Conservation (phyloP, 352 stramenopile species). For the Globisporangium sylvaticum region DNA sequence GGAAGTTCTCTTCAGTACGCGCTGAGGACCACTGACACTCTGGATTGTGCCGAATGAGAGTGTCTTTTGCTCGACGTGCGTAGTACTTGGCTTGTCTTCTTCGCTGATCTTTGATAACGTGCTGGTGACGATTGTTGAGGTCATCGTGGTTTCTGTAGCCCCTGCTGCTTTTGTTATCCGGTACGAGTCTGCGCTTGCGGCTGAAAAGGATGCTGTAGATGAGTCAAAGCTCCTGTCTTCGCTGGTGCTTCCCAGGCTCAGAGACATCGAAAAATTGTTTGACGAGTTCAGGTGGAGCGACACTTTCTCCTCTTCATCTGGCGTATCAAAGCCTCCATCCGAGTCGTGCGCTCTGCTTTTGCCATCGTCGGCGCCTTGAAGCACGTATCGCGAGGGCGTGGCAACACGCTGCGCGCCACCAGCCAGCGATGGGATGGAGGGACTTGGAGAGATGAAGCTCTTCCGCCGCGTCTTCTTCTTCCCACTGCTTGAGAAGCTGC, state of each 20-base stretch:
- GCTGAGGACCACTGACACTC: constrained; percentile 16
- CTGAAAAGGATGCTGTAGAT: background rate
- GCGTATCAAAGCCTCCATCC: constrained; percentile 16
- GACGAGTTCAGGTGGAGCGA: constrained; percentile 14
- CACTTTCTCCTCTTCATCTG: constrained; percentile 6
- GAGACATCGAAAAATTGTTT: constrained; percentile 2
- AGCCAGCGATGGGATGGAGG: constrained; percentile 36
- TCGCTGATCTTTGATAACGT: constrained; percentile 5
- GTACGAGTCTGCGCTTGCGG: background rate
- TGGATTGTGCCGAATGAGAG: constrained; percentile 29
- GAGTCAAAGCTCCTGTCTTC: constrained; percentile 8
- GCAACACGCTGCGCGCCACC: constrained; percentile 57
- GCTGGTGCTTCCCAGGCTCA: constrained; percentile 3
- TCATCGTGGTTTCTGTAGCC: background rate
- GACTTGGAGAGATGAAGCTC: constrained; percentile 47
- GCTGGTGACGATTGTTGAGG: constrained; percentile 1
- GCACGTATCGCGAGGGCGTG: constrained; percentile 32
- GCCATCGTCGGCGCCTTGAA: background rate
- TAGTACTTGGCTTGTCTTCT: constrained; percentile 7
- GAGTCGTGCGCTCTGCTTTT: background rate
- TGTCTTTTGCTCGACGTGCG: constrained; percentile 19
- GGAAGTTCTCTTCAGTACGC: constrained; percentile 18
- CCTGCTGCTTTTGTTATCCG: background rate
- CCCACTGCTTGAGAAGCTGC: constrained; percentile 10
- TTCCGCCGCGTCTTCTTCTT: constrained; percentile 46